Base-by-base conservation (phyloP, 1,284 basidiomycete genomes). In the Afroboletus lepidellus region DNA sequence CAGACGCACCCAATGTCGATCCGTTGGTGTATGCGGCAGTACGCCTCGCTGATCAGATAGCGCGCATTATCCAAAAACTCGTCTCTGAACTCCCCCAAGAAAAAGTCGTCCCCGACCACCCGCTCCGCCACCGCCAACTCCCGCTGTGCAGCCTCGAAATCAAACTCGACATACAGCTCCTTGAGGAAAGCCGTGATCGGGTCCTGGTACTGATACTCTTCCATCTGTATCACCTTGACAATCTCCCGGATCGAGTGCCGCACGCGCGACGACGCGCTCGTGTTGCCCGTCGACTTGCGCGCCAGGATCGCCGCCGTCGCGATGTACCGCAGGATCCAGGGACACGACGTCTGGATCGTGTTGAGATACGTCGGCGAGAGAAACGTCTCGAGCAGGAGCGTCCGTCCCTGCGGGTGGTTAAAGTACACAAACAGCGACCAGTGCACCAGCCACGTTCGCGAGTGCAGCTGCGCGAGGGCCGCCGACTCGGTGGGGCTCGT, bases 361-460 rank as follows among this genome's bases (percentile, higher is more conserved):
- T 97, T 97, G 69, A 99, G 88, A 77, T 98, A 99, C 3, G 92
- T 90, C 2, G 94, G 94, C 21, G 90, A 83, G 64, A 98, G 85
- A 86, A 98, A 99, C 23, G 93, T 92, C 68, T 99, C 97, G 59
- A 99, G 87, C 51, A 99, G 85, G 36, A 92, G 84, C n/a, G 91
- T 91, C 38, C 95, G 86, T 27, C 93, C 94, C 59, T 94, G 83
- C 0, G 87, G 86, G 72, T 98, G 93, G 77, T 98, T 98, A 81
- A 96, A 98, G 76, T 95, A 98, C 58, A 98, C 93, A 72, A 98
- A 99, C 47, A 99, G 84, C 16, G 90, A 92, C 96, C 96, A 99
- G 76, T 99, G 97, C 13, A 94, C 84, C 54, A 97, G 83, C 95
- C 96, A 98, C 45, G 93, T 93, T 55, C 97, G 85, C n/a, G 94